Evolutionary conservation across 371 early-diverging fungal species (phyloP).

Genomic region (Capillidium rhysosporum): DNA sequence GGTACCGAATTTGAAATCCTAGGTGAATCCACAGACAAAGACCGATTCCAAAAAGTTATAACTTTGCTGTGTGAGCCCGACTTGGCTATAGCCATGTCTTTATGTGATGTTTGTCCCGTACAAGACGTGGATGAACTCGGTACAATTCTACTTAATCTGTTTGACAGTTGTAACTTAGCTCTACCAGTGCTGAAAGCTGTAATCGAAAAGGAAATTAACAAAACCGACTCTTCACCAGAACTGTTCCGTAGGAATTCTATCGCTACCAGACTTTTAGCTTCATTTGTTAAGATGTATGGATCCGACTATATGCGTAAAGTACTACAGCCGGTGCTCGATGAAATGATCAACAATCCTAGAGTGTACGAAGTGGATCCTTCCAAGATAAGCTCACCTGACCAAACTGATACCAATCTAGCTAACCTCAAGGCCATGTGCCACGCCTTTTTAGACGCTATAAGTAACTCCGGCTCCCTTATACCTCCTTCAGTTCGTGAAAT

Average conservation of each 20-base stretch:
- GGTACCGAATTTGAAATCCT: conserved; percentile 73
- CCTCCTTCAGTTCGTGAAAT: conserved; percentile 58
- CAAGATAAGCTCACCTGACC: conserved; percentile 39
- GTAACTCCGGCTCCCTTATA: conserved; percentile 40
- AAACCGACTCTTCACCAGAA: conserved; percentile 36
- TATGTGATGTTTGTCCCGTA: conserved; percentile 73
- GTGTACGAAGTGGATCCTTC: conserved; percentile 68
- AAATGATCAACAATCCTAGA: conserved; percentile 22
- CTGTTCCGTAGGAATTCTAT: conserved; percentile 81
- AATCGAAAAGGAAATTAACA: conserved; percentile 62
- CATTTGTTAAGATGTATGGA: conserved; percentile 64
- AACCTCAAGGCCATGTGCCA: conserved; percentile 62
- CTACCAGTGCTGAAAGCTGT: conserved; percentile 55
- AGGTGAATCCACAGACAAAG: conserved; percentile 49
- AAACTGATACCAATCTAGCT: conserved; percentile 41
- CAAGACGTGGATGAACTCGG: conserved; percentile 76
- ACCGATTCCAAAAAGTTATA: conserved; percentile 50
- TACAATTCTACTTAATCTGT: conserved; percentile 48
- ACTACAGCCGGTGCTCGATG: conserved; percentile 47
- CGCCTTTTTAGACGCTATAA: conserved; percentile 61
- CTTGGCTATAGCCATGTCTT: conserved; percentile 49
- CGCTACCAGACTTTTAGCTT: conserved; percentile 65
- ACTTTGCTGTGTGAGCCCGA: conserved; percentile 42
- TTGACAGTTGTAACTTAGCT: conserved; percentile 50
- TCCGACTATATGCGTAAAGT: conserved; percentile 61